Base-by-base conservation (phyloP, 306 rosid species). In the Senna tora region DNA sequence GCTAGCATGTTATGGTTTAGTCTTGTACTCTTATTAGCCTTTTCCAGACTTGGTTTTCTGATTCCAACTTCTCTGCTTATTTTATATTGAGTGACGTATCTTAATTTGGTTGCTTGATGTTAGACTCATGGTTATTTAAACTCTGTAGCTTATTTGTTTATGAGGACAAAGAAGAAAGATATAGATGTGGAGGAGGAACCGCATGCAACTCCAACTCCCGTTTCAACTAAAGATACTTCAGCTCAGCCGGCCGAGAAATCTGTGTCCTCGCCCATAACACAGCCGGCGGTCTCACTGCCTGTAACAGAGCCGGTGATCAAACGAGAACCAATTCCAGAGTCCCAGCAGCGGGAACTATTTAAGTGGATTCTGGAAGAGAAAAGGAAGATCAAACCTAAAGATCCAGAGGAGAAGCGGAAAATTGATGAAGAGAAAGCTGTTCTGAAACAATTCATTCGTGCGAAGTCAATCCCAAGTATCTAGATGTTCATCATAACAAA, bases 291-390 rank as follows among this genome's bases (percentile, higher is more conserved):
- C 80, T 25, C 30, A 25, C 30, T 83, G 32, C 65, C 84, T 60
- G 13, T 79, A 38, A 51, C 75, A 63, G 86, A 71, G 79, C 87
- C 87, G 22, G 83, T 72, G 61, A 75, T 79, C 80, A 59, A 74
- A 80, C 80, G 53, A 9, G 89, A 89, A 76, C 92, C 90, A 39
- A 86, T 95, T 79, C 84, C 93, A 1, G 93, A 82, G 83, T 66
- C 64, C 80, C 96, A 86, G 80, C 97, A 91, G 65, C 91, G 85
- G 0, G 87, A 89, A 50, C 85, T 83, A 64, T 88, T 89, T 82
- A 91, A 91, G 86, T 89, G 97, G 97, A 88, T 95, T 20, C 73
- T 95, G 87, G 97, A 95, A 76, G 96, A 91, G 79, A 94, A 94
- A 79, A 88, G 97, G 77, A 89, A 89, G 89, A 65, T 86, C 52